Conservation (phyloP, 2,329 filamentous ascomycete genomes). For the Coniella lustricola region DNA sequence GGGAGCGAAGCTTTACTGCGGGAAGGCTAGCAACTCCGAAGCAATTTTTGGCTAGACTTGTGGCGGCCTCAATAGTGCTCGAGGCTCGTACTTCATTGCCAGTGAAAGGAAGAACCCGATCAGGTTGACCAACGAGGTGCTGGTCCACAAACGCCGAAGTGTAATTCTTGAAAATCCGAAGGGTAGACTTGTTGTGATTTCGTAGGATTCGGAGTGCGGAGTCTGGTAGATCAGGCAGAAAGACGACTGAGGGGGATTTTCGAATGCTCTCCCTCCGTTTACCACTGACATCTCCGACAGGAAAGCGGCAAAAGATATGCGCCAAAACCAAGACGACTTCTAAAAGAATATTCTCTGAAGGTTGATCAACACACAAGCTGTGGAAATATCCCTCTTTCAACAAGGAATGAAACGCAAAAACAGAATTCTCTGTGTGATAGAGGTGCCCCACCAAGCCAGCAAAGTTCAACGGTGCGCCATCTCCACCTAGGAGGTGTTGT, state of each 20-base stretch:
- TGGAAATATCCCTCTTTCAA: conserved; percentile 64
- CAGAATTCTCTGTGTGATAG: conserved; percentile 69
- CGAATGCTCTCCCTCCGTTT: conserved; percentile 41
- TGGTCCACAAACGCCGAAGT: conserved; percentile 63
- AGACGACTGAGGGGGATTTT: conserved; percentile 54
- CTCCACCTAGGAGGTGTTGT: conserved; percentile 55
- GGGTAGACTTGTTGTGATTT: conserved; percentile 57
- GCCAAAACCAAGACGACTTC: conserved; percentile 61
- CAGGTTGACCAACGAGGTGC: conserved; percentile 44
- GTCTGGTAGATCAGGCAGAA: conserved; percentile 56
- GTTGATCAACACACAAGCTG: conserved; percentile 51
- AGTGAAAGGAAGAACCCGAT: conserved; percentile 54
- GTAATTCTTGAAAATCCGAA: conserved; percentile 61
- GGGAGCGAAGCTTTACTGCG: conserved; percentile 48
- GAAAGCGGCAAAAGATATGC: conserved; percentile 61
- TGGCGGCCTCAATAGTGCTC: conserved; percentile 9
- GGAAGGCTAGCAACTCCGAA: conserved; percentile 23
- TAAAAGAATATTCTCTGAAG: conserved; percentile 41
- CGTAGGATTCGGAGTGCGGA: conserved; percentile 49
- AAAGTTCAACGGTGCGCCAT: conserved; percentile 64
- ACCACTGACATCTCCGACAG: conserved; percentile 37
- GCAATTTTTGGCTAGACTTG: neutral
- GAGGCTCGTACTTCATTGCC: conserved; percentile 35
- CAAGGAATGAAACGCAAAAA: conserved; percentile 70
- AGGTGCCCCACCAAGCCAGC: conserved; percentile 63